These are phyloP conservation scores for Saturnispora sanitii DNA, from an alignment of 805 yeast species.

Conservation along the genomic window DNA sequence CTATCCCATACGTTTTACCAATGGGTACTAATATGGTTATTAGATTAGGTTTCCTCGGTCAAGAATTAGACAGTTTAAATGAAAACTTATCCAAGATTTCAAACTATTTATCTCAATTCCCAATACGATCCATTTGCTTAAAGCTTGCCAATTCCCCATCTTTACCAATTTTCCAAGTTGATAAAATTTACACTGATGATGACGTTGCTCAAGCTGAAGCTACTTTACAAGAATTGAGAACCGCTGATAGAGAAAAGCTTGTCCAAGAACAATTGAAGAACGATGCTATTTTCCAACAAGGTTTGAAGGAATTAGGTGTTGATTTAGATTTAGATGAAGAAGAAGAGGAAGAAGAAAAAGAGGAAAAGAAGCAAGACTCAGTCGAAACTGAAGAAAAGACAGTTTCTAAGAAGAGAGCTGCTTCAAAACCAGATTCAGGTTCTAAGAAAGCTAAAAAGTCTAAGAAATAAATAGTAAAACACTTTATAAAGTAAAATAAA, in stretches of 20 bases:
- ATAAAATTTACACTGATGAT: conserved; percentile 37
- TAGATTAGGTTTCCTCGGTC: conserved; percentile 50
- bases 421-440: background rate
- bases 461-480: background rate
- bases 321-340: conserved; percentile 33
- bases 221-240: conserved; percentile 17
- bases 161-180: conserved; percentile 70
- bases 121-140: conserved; percentile 49
- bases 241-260: conserved; percentile 29
- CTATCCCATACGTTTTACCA: conserved; percentile 59
- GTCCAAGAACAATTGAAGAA: conserved; percentile 11
- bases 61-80: conserved; percentile 39
- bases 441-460: background rate
- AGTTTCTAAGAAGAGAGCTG: background rate
- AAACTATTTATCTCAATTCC: conserved; percentile 32
- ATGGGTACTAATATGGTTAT: conserved; percentile 61
- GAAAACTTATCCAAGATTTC: conserved; percentile 53
- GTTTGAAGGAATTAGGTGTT: conserved; percentile 72
- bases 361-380: too few species aligned
- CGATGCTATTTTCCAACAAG: conserved; percentile 56
- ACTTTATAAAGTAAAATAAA: too few species aligned
- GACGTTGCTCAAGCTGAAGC: conserved; percentile 35
- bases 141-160: conserved; percentile 71
- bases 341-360: conserved; percentile 38
- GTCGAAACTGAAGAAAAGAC: background rate